A percentile compares a stretch with the other conserved stretches of the same genome.
phyloP scores from a whole-genome alignment of 371 early-diverging fungal genomes.

The Mucor racemosus region DNA sequence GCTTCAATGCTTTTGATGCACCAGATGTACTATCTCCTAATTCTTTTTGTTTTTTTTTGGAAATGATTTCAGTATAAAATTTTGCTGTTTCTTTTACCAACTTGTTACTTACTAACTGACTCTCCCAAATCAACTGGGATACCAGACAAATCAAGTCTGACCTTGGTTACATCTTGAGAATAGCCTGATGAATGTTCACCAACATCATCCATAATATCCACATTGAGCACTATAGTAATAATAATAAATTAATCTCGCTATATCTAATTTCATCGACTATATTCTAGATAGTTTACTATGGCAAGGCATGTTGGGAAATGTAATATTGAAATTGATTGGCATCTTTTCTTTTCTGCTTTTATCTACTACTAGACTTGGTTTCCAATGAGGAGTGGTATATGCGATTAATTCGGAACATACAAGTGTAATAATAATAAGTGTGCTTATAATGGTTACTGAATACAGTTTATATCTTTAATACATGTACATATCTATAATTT shows the following conservation, averaged over 20 bases:
- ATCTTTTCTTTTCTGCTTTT: conserved; percentile 86
- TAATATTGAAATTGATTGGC: conserved; percentile 87
- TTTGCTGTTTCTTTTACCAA: neutral
- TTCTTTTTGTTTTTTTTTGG: too few relatives aligned
- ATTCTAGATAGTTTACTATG: conserved; percentile 58
- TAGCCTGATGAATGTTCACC: conserved; percentile 69
- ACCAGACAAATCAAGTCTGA: conserved; percentile 76
- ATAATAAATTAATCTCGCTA: too few relatives aligned
- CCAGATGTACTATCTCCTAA: conserved; percentile 53
- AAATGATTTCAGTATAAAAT: too few relatives aligned
- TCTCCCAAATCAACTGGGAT: conserved; percentile 62
- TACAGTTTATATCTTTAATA: neutral
- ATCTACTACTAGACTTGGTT: conserved; percentile 86
- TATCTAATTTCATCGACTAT: neutral
- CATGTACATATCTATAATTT: neutral
- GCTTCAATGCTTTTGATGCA: conserved; percentile 45
- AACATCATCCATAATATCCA: conserved; percentile 95
- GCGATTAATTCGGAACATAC: conserved; percentile 82
- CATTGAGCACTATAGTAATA: conserved; percentile 66
- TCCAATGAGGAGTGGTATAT: conserved; percentile 70
- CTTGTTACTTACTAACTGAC: conserved; percentile 45
- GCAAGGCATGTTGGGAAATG: conserved; percentile 92
- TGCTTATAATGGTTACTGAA: conserved; percentile 81
- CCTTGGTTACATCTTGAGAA: conserved; percentile 81
- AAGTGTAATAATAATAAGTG: conserved; percentile 73